phyloP scores from a whole-genome alignment of 164 flowering plant species.

The Brasenia schreberi region DNA sequence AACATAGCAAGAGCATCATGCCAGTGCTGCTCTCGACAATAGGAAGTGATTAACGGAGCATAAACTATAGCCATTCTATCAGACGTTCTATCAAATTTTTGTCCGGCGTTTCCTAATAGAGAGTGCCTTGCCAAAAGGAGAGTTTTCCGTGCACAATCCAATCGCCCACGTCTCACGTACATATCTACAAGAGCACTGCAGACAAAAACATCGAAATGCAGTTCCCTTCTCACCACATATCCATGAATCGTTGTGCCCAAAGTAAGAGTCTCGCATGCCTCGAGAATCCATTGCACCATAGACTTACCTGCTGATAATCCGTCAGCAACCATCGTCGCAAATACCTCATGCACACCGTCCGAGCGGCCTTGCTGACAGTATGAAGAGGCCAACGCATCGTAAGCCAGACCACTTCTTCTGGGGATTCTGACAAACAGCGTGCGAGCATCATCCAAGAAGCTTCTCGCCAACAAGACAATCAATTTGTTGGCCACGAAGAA shows the following conservation, averaged over 20 bases:
- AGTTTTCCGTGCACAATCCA: background rate
- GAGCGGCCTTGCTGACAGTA: constrained; percentile 22
- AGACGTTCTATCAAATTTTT: constrained; percentile 25
- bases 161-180: constrained; percentile 24
- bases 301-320: constrained; percentile 32
- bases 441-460: constrained; percentile 20
- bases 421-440: constrained; percentile 28
- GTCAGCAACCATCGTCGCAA: constrained; percentile 27
- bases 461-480: constrained; percentile 13
- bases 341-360: constrained; percentile 17
- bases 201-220: constrained; percentile 20
- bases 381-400: constrained; percentile 27
- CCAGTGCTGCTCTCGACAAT: constrained; percentile 24
- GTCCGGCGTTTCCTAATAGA: constrained; percentile 19
- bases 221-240: constrained; percentile 15
- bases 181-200: constrained; percentile 31
- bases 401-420: constrained; percentile 11
- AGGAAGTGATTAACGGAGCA: constrained; percentile 29
- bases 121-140: background rate
- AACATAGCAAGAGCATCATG: constrained; percentile 17
- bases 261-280: constrained; percentile 20
- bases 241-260: constrained; percentile 37
- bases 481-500: constrained; percentile 16
- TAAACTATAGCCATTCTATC: constrained; percentile 13
- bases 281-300: constrained; percentile 34